phyloP scores from a whole-genome alignment of 2,329 filamentous ascomycete genomes.

The Alternaria novae-zelandiae region DNA sequence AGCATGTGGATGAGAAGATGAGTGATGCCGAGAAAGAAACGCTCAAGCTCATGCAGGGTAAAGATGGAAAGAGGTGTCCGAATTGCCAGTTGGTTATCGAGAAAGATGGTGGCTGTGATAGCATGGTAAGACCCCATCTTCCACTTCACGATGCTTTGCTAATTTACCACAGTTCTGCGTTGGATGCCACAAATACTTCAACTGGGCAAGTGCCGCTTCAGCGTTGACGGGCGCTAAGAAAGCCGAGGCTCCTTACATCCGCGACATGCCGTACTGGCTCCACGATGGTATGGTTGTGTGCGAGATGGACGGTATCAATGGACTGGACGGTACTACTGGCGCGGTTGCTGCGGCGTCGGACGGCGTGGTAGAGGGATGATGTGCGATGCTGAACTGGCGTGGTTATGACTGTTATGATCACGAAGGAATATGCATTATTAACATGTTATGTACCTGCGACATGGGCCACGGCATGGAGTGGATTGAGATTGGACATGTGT shows the following conservation, averaged over 20 bases:
- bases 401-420: not conserved
- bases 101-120: conserved; percentile 38
- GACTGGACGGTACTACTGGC: not conserved
- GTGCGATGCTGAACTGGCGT: not conserved
- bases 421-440: not conserved
- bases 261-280: not conserved
- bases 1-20: conserved; percentile 27
- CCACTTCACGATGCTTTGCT: not conserved
- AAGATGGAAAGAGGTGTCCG: conserved; percentile 36
- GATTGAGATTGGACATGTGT: not conserved
- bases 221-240: conserved; percentile 29
- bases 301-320: not conserved
- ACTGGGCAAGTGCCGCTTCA: conserved; percentile 32
- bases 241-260: conserved; percentile 4
- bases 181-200: conserved; percentile 33
- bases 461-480: not conserved
- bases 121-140: conserved; percentile 15
- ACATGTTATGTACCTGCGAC: not conserved
- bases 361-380: not conserved
- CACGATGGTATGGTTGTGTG: not conserved
- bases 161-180: conserved; percentile 14
- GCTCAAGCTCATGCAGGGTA: conserved; percentile 30
- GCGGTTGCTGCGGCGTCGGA: not conserved
- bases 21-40: conserved; percentile 28
- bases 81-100: conserved; percentile 41